These are phyloP conservation scores for Colletotrichum endophyticum DNA, from an alignment of 2,329 filamentous ascomycete genomes.

Conservation along the genomic window DNA sequence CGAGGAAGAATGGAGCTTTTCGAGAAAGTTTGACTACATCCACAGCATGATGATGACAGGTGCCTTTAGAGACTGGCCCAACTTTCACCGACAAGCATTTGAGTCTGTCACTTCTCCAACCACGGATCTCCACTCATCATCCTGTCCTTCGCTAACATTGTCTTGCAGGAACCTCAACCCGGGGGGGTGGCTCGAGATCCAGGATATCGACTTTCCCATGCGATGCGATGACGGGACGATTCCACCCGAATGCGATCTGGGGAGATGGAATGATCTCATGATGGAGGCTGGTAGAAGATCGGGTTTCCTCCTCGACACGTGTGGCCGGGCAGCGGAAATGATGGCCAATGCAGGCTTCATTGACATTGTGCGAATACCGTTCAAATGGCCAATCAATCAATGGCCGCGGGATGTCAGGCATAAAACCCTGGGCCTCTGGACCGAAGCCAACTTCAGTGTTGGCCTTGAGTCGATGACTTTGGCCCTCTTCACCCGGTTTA, in stretches of 20 bases:
- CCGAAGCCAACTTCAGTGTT: constrained; percentile 24
- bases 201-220: constrained; percentile 38
- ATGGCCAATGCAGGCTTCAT: constrained; percentile 28
- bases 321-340: constrained; percentile 30
- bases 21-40: constrained; percentile 37
- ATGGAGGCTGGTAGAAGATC: constrained; percentile 30
- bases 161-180: constrained; percentile 31
- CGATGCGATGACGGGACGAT: constrained; percentile 33
- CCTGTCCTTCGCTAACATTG: background rate
- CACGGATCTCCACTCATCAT: background rate
- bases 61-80: constrained; percentile 28
- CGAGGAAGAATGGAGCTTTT: constrained; percentile 52
- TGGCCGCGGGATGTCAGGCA: constrained; percentile 30
- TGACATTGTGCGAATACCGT: constrained; percentile 26
- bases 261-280: constrained; percentile 32
- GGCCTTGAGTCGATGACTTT: constrained; percentile 28
- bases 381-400: constrained; percentile 31
- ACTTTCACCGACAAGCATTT: constrained; percentile 27
- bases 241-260: constrained; percentile 24
- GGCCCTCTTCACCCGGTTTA: constrained; percentile 28
- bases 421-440: constrained; percentile 29
- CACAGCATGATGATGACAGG: constrained; percentile 38
- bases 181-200: constrained; percentile 42
- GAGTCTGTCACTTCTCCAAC: constrained; percentile 5
- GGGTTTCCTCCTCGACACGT: constrained; percentile 30